phyloP scores from a whole-genome alignment of 768 basidiomycete genomes.

The Tricholoma furcatifolium region DNA sequence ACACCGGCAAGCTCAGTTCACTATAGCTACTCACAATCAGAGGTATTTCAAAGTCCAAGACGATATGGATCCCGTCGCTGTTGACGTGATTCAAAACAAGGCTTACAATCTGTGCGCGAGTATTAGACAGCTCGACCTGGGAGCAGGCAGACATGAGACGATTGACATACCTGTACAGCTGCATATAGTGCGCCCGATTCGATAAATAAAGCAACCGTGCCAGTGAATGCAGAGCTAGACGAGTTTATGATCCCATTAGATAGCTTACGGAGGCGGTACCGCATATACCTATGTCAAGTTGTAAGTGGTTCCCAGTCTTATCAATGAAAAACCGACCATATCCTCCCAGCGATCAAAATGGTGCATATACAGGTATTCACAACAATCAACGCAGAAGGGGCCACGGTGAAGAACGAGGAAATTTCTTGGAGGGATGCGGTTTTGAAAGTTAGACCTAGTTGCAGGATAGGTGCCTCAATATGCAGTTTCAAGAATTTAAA shows the following conservation, averaged over 20 bases:
- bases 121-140: not conserved
- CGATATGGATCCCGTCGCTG: conserved; percentile 12
- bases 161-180: conserved; percentile 6
- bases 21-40: conserved; percentile 5
- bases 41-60: conserved; percentile 15
- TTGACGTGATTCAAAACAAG: conserved; percentile 12
- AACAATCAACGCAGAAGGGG: conserved; percentile 10
- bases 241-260: not conserved
- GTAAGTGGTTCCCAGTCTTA: too few relatives aligned
- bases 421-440: conserved; percentile 1
- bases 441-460: conserved; percentile 8
- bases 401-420: conserved; percentile 7
- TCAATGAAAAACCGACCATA: conserved; percentile 7
- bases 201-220: conserved; percentile 11
- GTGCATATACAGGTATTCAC: conserved; percentile 17
- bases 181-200: conserved; percentile 14
- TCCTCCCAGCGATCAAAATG: conserved; percentile 13
- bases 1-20: not conserved
- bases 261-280: not conserved
- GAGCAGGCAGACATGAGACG: not conserved
- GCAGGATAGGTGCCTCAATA: not conserved
- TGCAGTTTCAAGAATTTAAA: not conserved
- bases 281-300: conserved; percentile 10
- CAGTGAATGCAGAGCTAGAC: conserved; percentile 1
- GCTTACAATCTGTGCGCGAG: conserved; percentile 4